These are phyloP conservation scores for Austroboletus niveus DNA, from an alignment of 1,284 basidiomycete genomes.

Conservation along the genomic window DNA sequence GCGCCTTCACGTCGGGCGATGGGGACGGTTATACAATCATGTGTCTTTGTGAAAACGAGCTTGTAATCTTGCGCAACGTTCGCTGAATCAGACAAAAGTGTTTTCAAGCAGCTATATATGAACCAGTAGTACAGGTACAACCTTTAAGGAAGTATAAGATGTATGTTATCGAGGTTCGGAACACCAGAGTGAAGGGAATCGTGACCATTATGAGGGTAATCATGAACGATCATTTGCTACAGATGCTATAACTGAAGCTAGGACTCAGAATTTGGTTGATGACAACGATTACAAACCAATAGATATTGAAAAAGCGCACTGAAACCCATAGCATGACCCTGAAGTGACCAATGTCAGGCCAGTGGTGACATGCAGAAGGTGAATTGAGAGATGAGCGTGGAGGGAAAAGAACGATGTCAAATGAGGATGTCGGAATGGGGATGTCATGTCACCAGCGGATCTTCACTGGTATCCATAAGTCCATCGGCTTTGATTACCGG, in stretches of 20 bases:
- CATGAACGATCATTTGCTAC: slow-evolving; percentile 36
- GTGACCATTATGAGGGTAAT: slow-evolving; percentile 36
- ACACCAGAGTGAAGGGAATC: slow-evolving; percentile 28
- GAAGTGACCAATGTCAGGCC: slow-evolving; percentile 10
- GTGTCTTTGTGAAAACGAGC: slow-evolving; percentile 76
- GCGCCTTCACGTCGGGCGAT: slow-evolving; percentile 39
- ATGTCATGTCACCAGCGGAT: slow-evolving; percentile 53
- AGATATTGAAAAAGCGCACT: slow-evolving; percentile 30
- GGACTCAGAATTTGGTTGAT: slow-evolving; percentile 20
- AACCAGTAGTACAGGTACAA: slow-evolving; percentile 36
- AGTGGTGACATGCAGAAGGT: slow-evolving; percentile 7
- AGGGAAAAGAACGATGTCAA: slow-evolving; percentile 1
- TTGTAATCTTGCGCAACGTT: slow-evolving; percentile 61
- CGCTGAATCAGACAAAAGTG: slow-evolving; percentile 22
- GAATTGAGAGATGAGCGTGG: slow-evolving; percentile 6
- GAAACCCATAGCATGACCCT: slow-evolving; percentile 17
- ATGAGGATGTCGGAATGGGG: not conserved
- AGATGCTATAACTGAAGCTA: slow-evolving; percentile 33
- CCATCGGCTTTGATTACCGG: slow-evolving; percentile 65
- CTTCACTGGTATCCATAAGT: slow-evolving; percentile 70
- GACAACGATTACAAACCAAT: slow-evolving; percentile 29
- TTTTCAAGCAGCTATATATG: slow-evolving; percentile 24
- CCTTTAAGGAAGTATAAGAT: slow-evolving; percentile 38
- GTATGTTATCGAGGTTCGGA: slow-evolving; percentile 35
- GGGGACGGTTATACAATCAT: slow-evolving; percentile 45